Evolutionary conservation across 495 filamentous ascomycete genomes (phyloP).

Genomic region (Bathelium albidoporum): DNA sequence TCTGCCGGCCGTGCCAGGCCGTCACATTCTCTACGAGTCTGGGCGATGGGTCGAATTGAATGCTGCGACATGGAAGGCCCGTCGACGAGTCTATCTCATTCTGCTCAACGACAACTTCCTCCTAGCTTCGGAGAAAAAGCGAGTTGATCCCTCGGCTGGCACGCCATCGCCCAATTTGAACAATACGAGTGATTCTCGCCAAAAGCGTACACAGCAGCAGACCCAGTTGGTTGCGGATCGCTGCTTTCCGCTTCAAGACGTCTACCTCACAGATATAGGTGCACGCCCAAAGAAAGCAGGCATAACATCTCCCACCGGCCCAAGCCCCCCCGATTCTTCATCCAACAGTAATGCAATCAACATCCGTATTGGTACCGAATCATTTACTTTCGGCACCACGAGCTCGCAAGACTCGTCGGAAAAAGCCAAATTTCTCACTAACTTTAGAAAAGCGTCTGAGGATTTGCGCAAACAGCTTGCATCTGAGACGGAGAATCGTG

Average conservation of each 20-base stretch:
- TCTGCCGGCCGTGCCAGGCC: constrained; percentile 77
- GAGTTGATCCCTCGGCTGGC: constrained; percentile 57
- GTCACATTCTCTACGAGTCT: constrained; percentile 85
- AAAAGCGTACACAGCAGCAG: constrained; percentile 24
- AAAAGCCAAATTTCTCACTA: constrained; percentile 69
- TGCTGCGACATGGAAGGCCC: constrained; percentile 88
- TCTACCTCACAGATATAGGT: constrained; percentile 78
- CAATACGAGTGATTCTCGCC: constrained; percentile 17
- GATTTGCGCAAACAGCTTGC: constrained; percentile 74
- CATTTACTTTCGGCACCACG: constrained; percentile 81
- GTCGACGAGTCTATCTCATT: constrained; percentile 75
- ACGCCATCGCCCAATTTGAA: constrained; percentile 23
- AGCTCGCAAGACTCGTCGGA: constrained; percentile 52
- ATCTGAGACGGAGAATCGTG: constrained; percentile 70
- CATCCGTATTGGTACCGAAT: constrained; percentile 79
- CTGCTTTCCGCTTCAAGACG: constrained; percentile 89
- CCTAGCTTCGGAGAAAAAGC: constrained; percentile 84
- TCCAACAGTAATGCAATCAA: constrained; percentile 70
- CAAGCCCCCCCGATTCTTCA: constrained; percentile 32
- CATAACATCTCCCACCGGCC: background rate
- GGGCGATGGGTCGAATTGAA: constrained; percentile 91
- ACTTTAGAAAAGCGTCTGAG: constrained; percentile 84
- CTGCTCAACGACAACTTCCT: constrained; percentile 92
- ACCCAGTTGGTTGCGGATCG: constrained; percentile 82
- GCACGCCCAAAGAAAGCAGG: background rate